Evolutionary conservation across 257 asterid species (phyloP).

Genomic region (Solanum tacnaense): DNA sequence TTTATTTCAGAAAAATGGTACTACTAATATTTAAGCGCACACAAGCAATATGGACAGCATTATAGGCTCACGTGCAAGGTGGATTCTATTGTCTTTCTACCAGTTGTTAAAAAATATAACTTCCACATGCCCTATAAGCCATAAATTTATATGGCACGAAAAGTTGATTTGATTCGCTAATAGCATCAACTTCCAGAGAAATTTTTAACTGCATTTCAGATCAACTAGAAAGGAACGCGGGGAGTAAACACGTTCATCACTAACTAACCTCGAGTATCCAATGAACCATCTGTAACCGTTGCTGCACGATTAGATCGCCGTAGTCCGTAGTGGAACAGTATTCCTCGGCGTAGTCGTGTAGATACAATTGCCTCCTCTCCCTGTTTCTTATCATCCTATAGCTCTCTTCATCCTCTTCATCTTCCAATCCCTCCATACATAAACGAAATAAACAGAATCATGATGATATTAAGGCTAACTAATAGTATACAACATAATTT

Average conservation of each 20-base stretch:
- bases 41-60: not conserved
- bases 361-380: constrained; percentile 80
- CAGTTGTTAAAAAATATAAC: not conserved
- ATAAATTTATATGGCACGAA: not conserved
- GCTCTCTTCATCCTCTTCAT: constrained; percentile 58
- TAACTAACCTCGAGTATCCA: constrained; percentile 80
- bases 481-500: not conserved
- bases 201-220: not conserved
- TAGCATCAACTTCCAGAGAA: not conserved
- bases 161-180: not conserved
- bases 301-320: constrained; percentile 73
- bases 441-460: not conserved
- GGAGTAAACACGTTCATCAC: not conserved
- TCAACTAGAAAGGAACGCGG: not conserved
- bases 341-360: constrained; percentile 73
- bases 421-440: constrained; percentile 43
- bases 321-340: constrained; percentile 48
- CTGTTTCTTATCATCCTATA: constrained; percentile 51
- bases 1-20: not conserved
- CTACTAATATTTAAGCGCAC: not conserved
- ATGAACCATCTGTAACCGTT: constrained; percentile 79
- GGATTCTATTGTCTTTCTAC: not conserved
- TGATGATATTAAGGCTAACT: not conserved
- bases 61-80: not conserved
- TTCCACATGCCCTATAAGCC: not conserved